phyloP scores from a whole-genome alignment of 163 green algal genomes.

The Scenedesmus sp. region DNA sequence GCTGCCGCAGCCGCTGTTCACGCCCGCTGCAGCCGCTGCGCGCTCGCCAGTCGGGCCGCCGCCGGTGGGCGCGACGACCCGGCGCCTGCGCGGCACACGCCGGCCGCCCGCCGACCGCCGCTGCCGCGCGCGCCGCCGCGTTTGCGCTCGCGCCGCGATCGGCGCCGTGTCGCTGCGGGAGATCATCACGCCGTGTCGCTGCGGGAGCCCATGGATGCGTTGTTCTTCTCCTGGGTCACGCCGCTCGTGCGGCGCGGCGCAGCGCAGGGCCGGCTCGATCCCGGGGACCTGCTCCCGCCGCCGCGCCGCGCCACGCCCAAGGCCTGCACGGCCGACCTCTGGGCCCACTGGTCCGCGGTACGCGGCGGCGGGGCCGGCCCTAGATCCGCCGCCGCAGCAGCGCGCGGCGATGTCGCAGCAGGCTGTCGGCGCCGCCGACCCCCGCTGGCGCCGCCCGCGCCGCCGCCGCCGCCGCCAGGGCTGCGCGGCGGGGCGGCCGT shows the following conservation, averaged over 20 bases:
- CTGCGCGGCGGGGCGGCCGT: conserved; percentile 39
- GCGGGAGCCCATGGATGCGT: conserved; percentile 3
- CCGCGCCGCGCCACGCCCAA: conserved; percentile 14
- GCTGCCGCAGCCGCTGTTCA: too few relatives aligned
- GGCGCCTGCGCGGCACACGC: not conserved
- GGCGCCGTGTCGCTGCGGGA: not conserved
- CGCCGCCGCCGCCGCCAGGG: conserved; percentile 1
- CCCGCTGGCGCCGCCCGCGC: not conserved
- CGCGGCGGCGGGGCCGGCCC: not conserved
- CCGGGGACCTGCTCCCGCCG: conserved; percentile 53
- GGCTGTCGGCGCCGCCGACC: not conserved
- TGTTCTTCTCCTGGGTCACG: conserved; percentile 51
- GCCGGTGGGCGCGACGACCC: not conserved
- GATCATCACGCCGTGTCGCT: not conserved
- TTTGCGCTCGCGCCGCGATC: not conserved
- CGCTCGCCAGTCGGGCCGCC: not conserved
- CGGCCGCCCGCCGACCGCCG: not conserved
- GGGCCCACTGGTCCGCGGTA: not conserved
- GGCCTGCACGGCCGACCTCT: conserved; percentile 37
- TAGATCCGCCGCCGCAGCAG: not conserved
- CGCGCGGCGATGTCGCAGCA: not conserved
- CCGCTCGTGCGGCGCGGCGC: conserved; percentile 51
- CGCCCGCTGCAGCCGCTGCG: too few relatives aligned
- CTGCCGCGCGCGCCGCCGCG: too few relatives aligned
- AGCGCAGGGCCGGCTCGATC: conserved; percentile 47